phyloP scores from a whole-genome alignment of 139 green algal genomes.

The Tetradesmus obliquus region DNA sequence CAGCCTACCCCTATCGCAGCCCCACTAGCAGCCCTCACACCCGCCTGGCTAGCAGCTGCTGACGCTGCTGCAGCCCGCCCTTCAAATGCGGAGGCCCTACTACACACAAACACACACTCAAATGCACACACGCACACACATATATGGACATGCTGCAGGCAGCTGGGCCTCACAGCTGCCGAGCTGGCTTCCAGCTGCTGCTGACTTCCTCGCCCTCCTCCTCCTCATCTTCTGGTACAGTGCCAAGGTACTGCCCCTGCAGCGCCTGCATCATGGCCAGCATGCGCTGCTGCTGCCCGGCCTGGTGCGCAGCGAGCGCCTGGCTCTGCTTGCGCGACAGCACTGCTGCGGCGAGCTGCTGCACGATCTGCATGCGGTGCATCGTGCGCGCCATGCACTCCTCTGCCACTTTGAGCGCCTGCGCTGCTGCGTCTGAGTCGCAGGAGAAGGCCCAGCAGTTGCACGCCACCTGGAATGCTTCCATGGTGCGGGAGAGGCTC shows the following conservation, averaged over 20 bases:
- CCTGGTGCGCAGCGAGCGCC: neutral
- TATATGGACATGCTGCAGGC: too few species aligned
- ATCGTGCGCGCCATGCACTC: constrained; percentile 15
- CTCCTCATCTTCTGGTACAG: neutral
- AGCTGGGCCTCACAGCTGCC: neutral
- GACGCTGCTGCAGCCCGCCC: too few species aligned
- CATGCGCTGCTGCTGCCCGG: neutral
- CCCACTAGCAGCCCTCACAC: neutral
- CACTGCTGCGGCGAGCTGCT: constrained; percentile 32
- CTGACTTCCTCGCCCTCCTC: constrained; percentile 16
- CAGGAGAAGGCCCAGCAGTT: neutral
- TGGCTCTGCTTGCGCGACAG: neutral
- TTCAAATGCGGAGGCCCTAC: too few species aligned
- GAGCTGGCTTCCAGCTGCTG: constrained; percentile 8
- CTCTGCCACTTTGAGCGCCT: neutral
- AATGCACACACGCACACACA: too few species aligned
- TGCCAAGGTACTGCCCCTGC: neutral
- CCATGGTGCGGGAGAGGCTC: neutral
- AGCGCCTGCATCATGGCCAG: neutral
- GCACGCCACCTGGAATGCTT: constrained; percentile 11
- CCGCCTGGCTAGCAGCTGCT: neutral
- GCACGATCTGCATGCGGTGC: constrained; percentile 18
- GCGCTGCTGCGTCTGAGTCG: neutral
- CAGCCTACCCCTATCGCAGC: too few species aligned
- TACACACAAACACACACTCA: too few species aligned